Conservation (phyloP, 1,284 basidiomycete species). For the Megacollybia platyphylla region DNA sequence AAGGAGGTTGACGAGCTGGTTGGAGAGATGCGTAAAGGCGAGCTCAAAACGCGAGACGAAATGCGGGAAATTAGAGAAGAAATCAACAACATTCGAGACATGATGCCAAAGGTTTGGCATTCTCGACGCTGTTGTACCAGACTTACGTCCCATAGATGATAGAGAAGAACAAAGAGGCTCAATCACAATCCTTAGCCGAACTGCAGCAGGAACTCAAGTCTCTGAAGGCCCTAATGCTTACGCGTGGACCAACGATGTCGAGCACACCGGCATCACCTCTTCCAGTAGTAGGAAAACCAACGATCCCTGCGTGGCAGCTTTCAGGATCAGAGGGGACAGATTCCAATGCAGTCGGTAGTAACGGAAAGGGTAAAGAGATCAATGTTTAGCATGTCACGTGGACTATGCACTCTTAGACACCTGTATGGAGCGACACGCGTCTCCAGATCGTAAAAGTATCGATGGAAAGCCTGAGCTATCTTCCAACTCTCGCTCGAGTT, state of each 20-base stretch:
- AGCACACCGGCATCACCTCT: constrained; percentile 35
- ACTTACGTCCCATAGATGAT: constrained; percentile 57
- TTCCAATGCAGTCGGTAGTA: constrained; percentile 8
- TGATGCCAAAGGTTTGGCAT: constrained; percentile 70
- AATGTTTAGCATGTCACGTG: not conserved
- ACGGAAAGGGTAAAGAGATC: constrained; percentile 33
- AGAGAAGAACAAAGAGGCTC: constrained; percentile 82
- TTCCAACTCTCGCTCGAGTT: constrained; percentile 15
- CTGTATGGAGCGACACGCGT: not conserved
- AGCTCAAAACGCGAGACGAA: constrained; percentile 75
- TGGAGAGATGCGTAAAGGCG: constrained; percentile 65
- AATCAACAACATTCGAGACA: constrained; percentile 80
- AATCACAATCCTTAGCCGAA: constrained; percentile 69
- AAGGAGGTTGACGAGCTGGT: constrained; percentile 74
- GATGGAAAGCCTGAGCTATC: constrained; percentile 19
- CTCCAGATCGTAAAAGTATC: constrained; percentile 15
- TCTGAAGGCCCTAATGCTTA: constrained; percentile 85
- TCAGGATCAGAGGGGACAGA: constrained; percentile 16
- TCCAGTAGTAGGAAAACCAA: constrained; percentile 43
- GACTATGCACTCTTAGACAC: not conserved
- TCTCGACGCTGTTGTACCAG: constrained; percentile 1
- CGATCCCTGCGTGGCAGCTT: constrained; percentile 85
- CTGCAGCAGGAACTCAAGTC: constrained; percentile 93
- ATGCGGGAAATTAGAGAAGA: constrained; percentile 89
- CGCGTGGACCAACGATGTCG: constrained; percentile 47